Evolutionary conservation across 2,329 filamentous ascomycete genomes (phyloP), one percentile per base, ranked within the genome.

Genomic region (Myotisia sp.): DNA sequence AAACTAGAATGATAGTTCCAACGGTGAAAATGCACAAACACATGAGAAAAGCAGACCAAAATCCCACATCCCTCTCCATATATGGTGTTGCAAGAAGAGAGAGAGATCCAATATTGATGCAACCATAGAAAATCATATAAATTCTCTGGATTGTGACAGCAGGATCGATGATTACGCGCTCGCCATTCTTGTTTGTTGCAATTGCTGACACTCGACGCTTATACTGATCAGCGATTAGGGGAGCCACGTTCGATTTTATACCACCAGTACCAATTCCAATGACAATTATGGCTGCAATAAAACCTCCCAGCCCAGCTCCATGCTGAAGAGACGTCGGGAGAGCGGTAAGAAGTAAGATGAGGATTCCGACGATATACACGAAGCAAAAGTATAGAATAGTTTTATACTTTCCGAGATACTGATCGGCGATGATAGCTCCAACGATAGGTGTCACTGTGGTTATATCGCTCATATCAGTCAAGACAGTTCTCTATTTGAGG

Each of bases 91-190:
- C 74, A 44, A 83, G 66, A 35, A 71, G 62, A 0, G 71, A 79
- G 5, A 85, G 62, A 2, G 74, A 71, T n/a, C 78, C 79, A 10
- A 84, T 45, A 54, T 84, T 83, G 50, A 83, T 81, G 56, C 72
- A 77, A 52, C 68, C 65, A 56, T 82, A 82, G 60, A 81, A 82
- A 49, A 81, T 69, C 73, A 74, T 79, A 62, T 79, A 81, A 41
- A 81, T 73, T 30, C 74, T 65, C 47, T 76, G 71, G 41, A 76
- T 68, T 1, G 77, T 81, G 36, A 79, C 61, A 24, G 68, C 63
- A 0, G 76, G 75, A 44, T 81, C 76, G 17, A 79, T 68, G 42
- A 82, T 65, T 35, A 81, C 72, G 12, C 63, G 60, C 49, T 70
- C 59, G 13, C 66, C 67, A 29, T 58, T 60, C 41, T 57, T 54